Base-by-base conservation (phyloP, 106 monocot species). In the Vanilla planifolia region DNA sequence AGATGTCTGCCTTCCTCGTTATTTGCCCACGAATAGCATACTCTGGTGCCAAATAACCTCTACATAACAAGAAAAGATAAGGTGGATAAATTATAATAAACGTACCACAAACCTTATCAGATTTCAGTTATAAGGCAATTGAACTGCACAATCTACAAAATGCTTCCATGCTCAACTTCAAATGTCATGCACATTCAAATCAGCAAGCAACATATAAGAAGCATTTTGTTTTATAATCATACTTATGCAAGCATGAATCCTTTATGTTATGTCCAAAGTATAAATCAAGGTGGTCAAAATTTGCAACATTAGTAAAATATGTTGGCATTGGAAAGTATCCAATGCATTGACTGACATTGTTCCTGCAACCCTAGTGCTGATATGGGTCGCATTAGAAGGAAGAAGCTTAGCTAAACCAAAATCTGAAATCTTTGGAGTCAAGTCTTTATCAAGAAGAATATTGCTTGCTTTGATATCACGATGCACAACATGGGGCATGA, bases 11-110 rank as follows among this genome's bases (percentile, higher is more conserved):
- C 59, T 80, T 89, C 48, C 77, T 89, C 13, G 88, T 89, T 47
- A 89, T 44, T 57, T 77, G 76, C 5, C 88, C 88, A 24, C 59
- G 75, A 60, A 75, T 58, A 8, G 78, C 81, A 69, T 86, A 86
- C 60, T 86, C 86, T 2, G 88, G 88, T 51, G 83, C 83, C 68
- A 89, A 58, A 63, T 89, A 89, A 36, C 83, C 88, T 33, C 83
- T 88, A 76, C 48, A 67, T n/a, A n/a, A n/a, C n/a, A n/a, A n/a
- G n/a, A n/a, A n/a, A n/a, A n/a, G n/a, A 29, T 15, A 13, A 45
- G 25, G 28, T 51, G 16, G 9, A 2, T 1, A 46, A 63, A 63
- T 46, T 14, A 32, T 45, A 63, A 32, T 63, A 19, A 19, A 41
- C 40, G 16, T 14, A 32, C 25, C 43, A 63, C 14, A 17, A n/a